Conservation (phyloP, 2,329 filamentous ascomycete genomes). For the Ceratocystis cacaofunesta region DNA sequence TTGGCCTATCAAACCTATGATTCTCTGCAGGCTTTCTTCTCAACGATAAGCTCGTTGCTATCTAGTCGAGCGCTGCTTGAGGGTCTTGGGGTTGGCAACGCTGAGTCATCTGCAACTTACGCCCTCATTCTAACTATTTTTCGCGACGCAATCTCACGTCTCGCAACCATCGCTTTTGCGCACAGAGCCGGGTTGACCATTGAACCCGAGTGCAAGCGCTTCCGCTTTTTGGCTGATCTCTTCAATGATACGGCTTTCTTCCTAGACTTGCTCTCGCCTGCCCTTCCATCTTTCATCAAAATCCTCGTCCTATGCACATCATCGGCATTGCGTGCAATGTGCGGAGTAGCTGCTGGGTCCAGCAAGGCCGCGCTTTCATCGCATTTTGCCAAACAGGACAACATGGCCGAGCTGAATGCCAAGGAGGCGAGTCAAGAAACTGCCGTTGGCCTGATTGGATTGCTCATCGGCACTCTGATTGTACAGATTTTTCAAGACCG, state of each 20-base stretch:
- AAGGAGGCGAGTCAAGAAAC: constrained; percentile 95
- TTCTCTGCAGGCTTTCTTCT: constrained; percentile 72
- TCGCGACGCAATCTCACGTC: constrained; percentile 63
- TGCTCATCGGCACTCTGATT: constrained; percentile 69
- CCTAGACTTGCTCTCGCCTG: constrained; percentile 69
- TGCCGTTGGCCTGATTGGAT: constrained; percentile 73
- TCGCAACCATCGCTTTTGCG: constrained; percentile 78
- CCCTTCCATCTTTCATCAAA: constrained; percentile 42
- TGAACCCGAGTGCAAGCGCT: constrained; percentile 82
- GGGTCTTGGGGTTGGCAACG: constrained; percentile 67
- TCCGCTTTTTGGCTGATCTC: constrained; percentile 71
- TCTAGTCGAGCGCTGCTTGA: constrained; percentile 72
- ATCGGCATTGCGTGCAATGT: constrained; percentile 46
- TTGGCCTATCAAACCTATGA: constrained; percentile 56
- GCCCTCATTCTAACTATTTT: constrained; percentile 71
- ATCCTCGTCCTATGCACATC: constrained; percentile 35
- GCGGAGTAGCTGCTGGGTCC: constrained; percentile 78
- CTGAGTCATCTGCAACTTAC: constrained; percentile 60
- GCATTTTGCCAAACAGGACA: constrained; percentile 78
- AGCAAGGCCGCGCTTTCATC: constrained; percentile 82
- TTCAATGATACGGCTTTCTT: constrained; percentile 80
- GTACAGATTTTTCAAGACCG: constrained; percentile 61
- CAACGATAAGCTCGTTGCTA: constrained; percentile 63
- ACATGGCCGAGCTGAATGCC: constrained; percentile 84
- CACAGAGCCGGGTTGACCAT: constrained; percentile 67